Percentiles rank a stretch among this genome's conserved stretches.
phyloP scores from a whole-genome alignment of 2,329 filamentous ascomycete species.

The Canariomyces notabilis region DNA sequence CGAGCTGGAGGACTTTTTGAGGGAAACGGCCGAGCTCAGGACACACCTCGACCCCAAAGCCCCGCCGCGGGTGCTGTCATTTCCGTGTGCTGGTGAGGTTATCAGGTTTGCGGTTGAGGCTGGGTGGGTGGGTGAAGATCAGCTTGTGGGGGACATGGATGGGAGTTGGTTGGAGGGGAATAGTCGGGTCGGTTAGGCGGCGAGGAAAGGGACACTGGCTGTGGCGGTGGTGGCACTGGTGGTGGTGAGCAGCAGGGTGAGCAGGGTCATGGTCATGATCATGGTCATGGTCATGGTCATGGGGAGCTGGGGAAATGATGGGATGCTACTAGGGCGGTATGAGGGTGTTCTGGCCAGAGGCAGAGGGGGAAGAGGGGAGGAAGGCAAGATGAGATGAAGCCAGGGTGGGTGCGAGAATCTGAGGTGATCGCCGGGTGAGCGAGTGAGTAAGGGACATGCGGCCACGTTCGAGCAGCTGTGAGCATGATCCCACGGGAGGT shows the following conservation, averaged over 20 bases:
- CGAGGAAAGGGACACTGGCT: not conserved
- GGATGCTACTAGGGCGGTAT: not conserved
- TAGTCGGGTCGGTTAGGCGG: not conserved
- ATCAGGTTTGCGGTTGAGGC: slow-evolving; percentile 54
- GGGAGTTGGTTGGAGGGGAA: not conserved
- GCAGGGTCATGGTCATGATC: not conserved
- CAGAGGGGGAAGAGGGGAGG: too few species aligned
- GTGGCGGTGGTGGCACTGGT: not conserved
- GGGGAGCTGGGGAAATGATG: not conserved
- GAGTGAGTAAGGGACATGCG: too few species aligned
- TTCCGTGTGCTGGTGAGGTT: slow-evolving; percentile 51
- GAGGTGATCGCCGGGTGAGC: too few species aligned
- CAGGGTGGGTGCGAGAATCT: too few species aligned
- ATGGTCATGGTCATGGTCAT: not conserved
- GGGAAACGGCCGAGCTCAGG: slow-evolving; percentile 49
- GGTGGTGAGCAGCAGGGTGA: not conserved
- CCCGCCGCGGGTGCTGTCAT: slow-evolving; percentile 42
- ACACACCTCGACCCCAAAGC: slow-evolving; percentile 49
- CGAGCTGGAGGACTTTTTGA: slow-evolving; percentile 43
- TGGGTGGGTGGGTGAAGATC: slow-evolving; percentile 51
- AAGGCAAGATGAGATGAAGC: too few species aligned
- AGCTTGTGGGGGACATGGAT: slow-evolving; percentile 37
- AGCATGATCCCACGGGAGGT: too few species aligned
- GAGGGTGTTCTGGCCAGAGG: too few species aligned
- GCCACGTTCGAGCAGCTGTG: too few species aligned